Conservation (phyloP, 2,329 filamentous ascomycete genomes). For the Ophiocordyceps camponoti-leonardi region DNA sequence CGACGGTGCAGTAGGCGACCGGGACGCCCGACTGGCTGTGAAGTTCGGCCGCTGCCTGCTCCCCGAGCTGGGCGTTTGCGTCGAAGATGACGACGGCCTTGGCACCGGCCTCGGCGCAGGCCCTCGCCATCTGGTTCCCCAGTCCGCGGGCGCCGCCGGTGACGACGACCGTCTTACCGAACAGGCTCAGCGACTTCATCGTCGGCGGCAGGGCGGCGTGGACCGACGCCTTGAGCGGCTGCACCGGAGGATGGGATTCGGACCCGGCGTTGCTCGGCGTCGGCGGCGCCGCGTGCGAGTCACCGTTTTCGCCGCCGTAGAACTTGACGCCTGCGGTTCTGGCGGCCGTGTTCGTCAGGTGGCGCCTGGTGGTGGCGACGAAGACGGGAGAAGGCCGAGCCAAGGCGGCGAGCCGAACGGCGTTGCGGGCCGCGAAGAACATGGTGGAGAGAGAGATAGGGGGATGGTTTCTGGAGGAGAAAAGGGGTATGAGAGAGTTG, state of each 20-base stretch:
- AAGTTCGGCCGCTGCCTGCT: slow-evolving; percentile 50
- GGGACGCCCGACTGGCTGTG: slow-evolving; percentile 57
- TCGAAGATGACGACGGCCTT: slow-evolving; percentile 62
- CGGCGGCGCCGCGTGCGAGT: background rate
- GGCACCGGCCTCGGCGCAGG: slow-evolving; percentile 58
- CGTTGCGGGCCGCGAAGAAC: slow-evolving; percentile 21
- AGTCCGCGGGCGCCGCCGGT: slow-evolving; percentile 64
- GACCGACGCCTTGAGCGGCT: slow-evolving; percentile 34
- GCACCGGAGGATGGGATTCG: slow-evolving; percentile 23
- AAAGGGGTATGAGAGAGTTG: too few relatives aligned
- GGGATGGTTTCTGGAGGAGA: background rate
- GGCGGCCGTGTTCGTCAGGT: background rate
- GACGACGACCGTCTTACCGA: slow-evolving; percentile 53
- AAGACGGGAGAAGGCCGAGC: background rate
- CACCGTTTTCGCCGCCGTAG: background rate
- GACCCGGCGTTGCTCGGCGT: background rate
- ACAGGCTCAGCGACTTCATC: slow-evolving; percentile 51
- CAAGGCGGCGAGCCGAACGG: slow-evolving; percentile 30
- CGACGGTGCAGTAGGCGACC: slow-evolving; percentile 62
- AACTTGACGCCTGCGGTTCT: background rate
- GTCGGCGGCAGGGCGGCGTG: slow-evolving; percentile 43
- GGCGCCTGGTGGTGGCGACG: slow-evolving; percentile 18
- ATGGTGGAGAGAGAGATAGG: background rate
- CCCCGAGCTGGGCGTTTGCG: slow-evolving; percentile 58
- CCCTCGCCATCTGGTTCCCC: slow-evolving; percentile 64